Percentiles rank a stretch among this genome's conserved stretches.
phyloP scores from a whole-genome alignment of 1,284 basidiomycete genomes.

The Schizophyllum amplum region DNA sequence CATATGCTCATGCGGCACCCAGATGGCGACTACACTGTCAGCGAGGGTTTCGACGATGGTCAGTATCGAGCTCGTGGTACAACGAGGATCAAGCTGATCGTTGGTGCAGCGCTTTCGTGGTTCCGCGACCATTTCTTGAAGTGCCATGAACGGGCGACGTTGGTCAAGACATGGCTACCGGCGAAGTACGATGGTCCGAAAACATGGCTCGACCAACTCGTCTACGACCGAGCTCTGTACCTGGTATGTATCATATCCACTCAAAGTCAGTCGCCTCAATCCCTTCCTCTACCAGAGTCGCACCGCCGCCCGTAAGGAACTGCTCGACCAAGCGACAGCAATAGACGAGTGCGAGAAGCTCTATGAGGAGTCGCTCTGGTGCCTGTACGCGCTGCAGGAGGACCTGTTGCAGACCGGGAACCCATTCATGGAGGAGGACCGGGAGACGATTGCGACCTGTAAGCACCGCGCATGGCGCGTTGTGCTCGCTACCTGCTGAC shows the following conservation, averaged over 20 bases:
- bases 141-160: slow-evolving; percentile 64
- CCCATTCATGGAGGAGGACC: slow-evolving; percentile 80
- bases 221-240: slow-evolving; percentile 70
- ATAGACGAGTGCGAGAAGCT: slow-evolving; percentile 86
- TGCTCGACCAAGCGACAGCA: slow-evolving; percentile 68
- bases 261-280: not conserved
- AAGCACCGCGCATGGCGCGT: slow-evolving; percentile 20
- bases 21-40: slow-evolving; percentile 60
- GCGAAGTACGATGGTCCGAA: slow-evolving; percentile 63
- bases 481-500: not conserved
- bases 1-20: slow-evolving; percentile 72
- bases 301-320: slow-evolving; percentile 85
- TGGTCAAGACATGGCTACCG: slow-evolving; percentile 79
- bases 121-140: slow-evolving; percentile 74
- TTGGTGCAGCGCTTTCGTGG: slow-evolving; percentile 53
- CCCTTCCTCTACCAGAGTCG: slow-evolving; percentile 56
- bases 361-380: slow-evolving; percentile 93
- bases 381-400: slow-evolving; percentile 86
- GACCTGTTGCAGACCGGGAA: slow-evolving; percentile 80
- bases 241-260: slow-evolving; percentile 38
- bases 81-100: slow-evolving; percentile 1
- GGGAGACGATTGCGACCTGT: slow-evolving; percentile 77
- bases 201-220: slow-evolving; percentile 73
- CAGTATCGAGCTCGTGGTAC: slow-evolving; percentile 3
- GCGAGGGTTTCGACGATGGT: slow-evolving; percentile 76